These are phyloP conservation scores for Yamadazyma aaseri DNA, from an alignment of 1,139 yeast species.

Conservation along the genomic window DNA sequence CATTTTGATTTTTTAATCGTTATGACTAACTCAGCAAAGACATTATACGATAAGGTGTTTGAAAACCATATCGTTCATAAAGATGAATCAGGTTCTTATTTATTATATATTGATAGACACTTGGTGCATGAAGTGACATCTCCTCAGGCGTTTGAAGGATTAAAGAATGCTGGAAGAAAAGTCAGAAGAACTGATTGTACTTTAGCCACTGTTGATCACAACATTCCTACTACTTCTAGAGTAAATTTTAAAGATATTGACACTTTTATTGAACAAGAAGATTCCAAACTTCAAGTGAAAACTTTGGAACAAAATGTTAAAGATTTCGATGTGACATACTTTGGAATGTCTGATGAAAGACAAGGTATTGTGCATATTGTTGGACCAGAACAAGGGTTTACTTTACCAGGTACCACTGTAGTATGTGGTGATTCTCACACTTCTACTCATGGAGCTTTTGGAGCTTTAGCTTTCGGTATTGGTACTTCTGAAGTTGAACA, in stretches of 20 bases:
- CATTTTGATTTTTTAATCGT: neutral
- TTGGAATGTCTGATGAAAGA: slow-evolving; percentile 90
- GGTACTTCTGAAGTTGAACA: slow-evolving; percentile 99
- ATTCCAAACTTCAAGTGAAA: slow-evolving; percentile 86
- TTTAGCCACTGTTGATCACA: slow-evolving; percentile 95
- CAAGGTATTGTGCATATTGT: slow-evolving; percentile 98
- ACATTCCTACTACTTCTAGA: slow-evolving; percentile 90
- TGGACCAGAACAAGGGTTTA: slow-evolving; percentile 98
- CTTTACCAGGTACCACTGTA: slow-evolving; percentile 96
- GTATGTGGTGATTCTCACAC: slow-evolving; percentile 99
- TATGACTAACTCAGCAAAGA: slow-evolving; percentile 45
- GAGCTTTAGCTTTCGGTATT: slow-evolving; percentile 96
- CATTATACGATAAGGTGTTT: slow-evolving; percentile 94
- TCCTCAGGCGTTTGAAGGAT: slow-evolving; percentile 97
- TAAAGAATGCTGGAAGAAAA: slow-evolving; percentile 77
- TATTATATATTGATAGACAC: slow-evolving; percentile 92
- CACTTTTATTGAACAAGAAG: slow-evolving; percentile 86
- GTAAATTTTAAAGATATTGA: slow-evolving; percentile 68
- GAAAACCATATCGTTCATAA: slow-evolving; percentile 89
- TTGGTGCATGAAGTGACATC: slow-evolving; percentile 97
- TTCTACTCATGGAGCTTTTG: slow-evolving; percentile 98
- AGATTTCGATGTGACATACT: slow-evolving; percentile 83
- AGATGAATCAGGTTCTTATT: slow-evolving; percentile 82
- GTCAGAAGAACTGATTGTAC: slow-evolving; percentile 96
- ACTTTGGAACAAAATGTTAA: slow-evolving; percentile 92